phyloP scores from a whole-genome alignment of 129 eudicot species.

The Sambucus nigra region DNA sequence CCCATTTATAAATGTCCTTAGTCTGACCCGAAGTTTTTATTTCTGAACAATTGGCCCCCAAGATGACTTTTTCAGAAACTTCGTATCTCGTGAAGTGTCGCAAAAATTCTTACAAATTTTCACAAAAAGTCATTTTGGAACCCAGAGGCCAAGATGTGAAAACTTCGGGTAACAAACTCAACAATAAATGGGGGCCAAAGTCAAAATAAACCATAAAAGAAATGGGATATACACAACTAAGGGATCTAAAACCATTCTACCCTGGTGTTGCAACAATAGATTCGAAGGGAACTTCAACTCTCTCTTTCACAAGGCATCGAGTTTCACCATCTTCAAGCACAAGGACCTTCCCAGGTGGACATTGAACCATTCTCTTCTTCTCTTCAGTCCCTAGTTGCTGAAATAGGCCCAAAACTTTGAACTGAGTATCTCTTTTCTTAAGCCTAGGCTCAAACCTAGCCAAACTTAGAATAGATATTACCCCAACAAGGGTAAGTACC shows the following conservation, averaged over 20 bases:
- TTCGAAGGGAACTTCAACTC: conserved; percentile 79
- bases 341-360: conserved; percentile 83
- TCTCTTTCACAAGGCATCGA: conserved; percentile 91
- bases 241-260: conserved; percentile 24
- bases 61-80: too few species aligned
- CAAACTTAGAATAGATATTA: conserved; percentile 52
- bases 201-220: too few species aligned
- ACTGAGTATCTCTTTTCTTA: conserved; percentile 26
- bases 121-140: too few species aligned
- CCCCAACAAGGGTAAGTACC: conserved; percentile 52
- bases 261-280: conserved; percentile 55
- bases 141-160: too few species aligned
- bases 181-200: too few species aligned
- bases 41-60: too few species aligned
- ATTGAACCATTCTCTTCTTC: conserved; percentile 14
- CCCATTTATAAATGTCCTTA: too few species aligned
- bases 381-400: conserved; percentile 24
- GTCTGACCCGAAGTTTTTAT: too few species aligned
- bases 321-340: conserved; percentile 76
- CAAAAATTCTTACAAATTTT: too few species aligned
- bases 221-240: conserved; percentile 7
- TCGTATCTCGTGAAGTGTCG: too few species aligned
- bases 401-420: conserved; percentile 29
- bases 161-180: too few species aligned
- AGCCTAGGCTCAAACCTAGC: conserved; percentile 70